phyloP scores from a whole-genome alignment of 108 stramenopile species.

The Hondaea fermentalgiana region DNA sequence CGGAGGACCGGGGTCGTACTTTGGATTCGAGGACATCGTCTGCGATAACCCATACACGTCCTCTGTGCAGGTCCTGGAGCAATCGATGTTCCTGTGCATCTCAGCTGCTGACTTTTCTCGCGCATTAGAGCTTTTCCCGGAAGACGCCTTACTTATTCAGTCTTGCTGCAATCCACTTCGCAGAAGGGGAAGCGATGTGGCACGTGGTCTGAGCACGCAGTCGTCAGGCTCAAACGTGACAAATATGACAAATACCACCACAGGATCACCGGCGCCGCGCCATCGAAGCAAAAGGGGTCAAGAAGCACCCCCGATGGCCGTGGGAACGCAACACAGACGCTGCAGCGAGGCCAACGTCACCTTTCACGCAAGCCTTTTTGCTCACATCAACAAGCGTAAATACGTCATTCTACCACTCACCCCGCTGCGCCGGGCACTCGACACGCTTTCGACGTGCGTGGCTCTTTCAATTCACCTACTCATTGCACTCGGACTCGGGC shows the following conservation, averaged over 20 bases:
- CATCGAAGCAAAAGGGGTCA: background rate
- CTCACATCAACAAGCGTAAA: background rate
- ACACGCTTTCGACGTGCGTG: background rate
- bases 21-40: background rate
- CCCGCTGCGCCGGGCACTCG: background rate
- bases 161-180: background rate
- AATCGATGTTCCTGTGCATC: background rate
- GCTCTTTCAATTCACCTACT: background rate
- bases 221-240: background rate
- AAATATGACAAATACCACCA: background rate
- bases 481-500: background rate
- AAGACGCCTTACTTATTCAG: background rate
- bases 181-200: background rate
- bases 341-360: background rate
- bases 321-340: background rate
- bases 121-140: background rate
- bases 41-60: background rate
- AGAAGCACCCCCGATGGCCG: background rate
- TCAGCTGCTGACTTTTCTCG: background rate
- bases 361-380: background rate
- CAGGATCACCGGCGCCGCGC: background rate
- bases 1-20: background rate
- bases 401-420: background rate
- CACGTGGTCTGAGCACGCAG: background rate
- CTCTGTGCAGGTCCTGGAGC: background rate